phyloP scores from a whole-genome alignment of 805 yeast species.

The Sugiyamaella chiloensis region DNA sequence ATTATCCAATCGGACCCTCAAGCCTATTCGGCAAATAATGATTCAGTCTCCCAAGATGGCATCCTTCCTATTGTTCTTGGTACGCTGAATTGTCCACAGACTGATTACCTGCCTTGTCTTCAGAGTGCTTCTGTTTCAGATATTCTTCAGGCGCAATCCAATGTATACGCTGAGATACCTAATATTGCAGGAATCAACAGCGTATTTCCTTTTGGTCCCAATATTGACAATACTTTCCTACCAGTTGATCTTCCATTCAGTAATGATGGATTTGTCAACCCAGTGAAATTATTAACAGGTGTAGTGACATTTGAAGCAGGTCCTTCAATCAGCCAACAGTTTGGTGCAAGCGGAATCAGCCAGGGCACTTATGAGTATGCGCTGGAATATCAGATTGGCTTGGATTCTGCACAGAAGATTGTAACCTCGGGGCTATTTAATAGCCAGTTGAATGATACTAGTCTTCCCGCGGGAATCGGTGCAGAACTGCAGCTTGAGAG shows the following conservation, averaged over 20 bases:
- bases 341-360: slow-evolving; percentile 12
- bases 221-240: slow-evolving; percentile 24
- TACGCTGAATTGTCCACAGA: slow-evolving; percentile 10
- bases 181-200: slow-evolving; percentile 15
- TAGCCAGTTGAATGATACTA: neutral
- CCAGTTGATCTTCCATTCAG: slow-evolving; percentile 19
- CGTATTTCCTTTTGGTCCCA: slow-evolving; percentile 29
- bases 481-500: slow-evolving; percentile 6
- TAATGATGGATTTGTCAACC: slow-evolving; percentile 19
- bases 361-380: slow-evolving; percentile 5
- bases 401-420: slow-evolving; percentile 7
- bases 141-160: slow-evolving; percentile 15
- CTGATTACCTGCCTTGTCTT: slow-evolving; percentile 8
- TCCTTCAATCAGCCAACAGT: slow-evolving; percentile 17
- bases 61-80: slow-evolving; percentile 9
- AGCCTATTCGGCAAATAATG: slow-evolving; percentile 14
- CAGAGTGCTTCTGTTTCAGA: slow-evolving; percentile 10
- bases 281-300: slow-evolving; percentile 28
- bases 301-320: slow-evolving; percentile 27
- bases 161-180: neutral
- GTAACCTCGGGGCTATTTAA: slow-evolving; percentile 11
- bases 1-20: slow-evolving; percentile 29
- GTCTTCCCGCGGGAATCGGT: neutral
- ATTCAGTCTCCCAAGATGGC: slow-evolving; percentile 11
- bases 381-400: slow-evolving; percentile 15